Evolutionary conservation across 768 basidiomycete genomes (phyloP).

Genomic region (Termitomyces titanicus): DNA sequence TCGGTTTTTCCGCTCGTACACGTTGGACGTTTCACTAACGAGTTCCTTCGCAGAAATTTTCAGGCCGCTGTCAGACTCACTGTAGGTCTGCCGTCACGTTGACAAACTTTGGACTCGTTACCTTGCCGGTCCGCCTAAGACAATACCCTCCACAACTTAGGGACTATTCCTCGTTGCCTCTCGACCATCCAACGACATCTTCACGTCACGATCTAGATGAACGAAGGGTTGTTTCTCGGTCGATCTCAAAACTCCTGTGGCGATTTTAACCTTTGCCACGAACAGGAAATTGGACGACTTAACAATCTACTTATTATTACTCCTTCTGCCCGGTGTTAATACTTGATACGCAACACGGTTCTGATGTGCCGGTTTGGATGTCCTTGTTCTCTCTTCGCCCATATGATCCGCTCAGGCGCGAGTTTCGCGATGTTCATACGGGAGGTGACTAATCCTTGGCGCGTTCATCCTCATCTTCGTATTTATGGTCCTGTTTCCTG

Average conservation of each 20-base stretch:
- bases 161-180: not conserved
- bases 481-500: too few relatives aligned
- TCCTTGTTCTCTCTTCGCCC: not conserved
- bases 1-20: not conserved
- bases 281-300: not conserved
- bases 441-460: not conserved
- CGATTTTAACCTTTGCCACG: not conserved
- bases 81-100: not conserved
- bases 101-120: not conserved
- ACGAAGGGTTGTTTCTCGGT: not conserved
- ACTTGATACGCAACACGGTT: not conserved
- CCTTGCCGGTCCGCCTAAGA: too few relatives aligned
- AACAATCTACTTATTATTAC: not conserved
- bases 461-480: not conserved
- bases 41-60: not conserved
- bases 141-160: not conserved
- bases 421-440: not conserved
- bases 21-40: not conserved
- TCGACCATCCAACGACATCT: not conserved
- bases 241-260: not conserved
- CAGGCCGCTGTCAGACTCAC: not conserved
- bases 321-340: not conserved
- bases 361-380: not conserved
- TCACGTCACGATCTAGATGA: slow-evolving; percentile 1
- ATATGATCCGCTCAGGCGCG: not conserved